Percentiles rank a stretch among this genome's conserved stretches.
These are phyloP conservation scores for Wickerhamomyces sydowiorum DNA, from an alignment of 805 yeast species.

Conservation along the genomic window DNA sequence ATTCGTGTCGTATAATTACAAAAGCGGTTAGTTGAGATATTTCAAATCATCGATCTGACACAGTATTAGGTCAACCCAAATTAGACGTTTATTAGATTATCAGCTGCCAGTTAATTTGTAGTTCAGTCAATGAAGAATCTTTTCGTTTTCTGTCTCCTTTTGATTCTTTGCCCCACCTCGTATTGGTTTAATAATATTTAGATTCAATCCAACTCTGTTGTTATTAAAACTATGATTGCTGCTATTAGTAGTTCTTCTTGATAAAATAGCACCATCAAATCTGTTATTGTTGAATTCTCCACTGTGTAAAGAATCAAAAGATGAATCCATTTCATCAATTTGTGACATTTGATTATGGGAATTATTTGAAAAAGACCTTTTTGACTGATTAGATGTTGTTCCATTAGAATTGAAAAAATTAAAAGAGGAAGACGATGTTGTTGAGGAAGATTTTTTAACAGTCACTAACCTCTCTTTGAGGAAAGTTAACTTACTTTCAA, in stretches of 20 bases:
- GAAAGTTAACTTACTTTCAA: constrained; percentile 36
- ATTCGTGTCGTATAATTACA: too few relatives aligned
- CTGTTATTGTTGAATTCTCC: constrained; percentile 1
- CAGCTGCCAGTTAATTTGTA: too few relatives aligned
- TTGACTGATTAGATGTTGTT: neutral
- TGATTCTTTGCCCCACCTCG: constrained; percentile 32
- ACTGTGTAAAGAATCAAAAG: neutral
- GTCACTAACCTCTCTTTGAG: constrained; percentile 21
- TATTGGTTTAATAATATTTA: constrained; percentile 57
- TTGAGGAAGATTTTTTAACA: constrained; percentile 14
- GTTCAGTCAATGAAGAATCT: neutral
- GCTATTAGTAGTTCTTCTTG: constrained; percentile 4
- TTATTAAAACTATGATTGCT: constrained; percentile 2
- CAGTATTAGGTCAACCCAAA: too few relatives aligned
- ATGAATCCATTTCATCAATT: constrained; percentile 3
- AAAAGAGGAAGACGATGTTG: constrained; percentile 4
- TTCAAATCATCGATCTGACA: too few relatives aligned
- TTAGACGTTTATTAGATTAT: too few relatives aligned
- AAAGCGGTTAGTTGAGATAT: too few relatives aligned
- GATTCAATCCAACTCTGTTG: constrained; percentile 41
- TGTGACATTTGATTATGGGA: constrained; percentile 2
- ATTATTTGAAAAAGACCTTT: neutral
- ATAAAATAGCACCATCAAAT: neutral
- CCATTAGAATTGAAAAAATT: neutral
- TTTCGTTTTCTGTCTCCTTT: neutral